Conservation (phyloP, 768 basidiomycete species). For the Boletus patriciae region DNA sequence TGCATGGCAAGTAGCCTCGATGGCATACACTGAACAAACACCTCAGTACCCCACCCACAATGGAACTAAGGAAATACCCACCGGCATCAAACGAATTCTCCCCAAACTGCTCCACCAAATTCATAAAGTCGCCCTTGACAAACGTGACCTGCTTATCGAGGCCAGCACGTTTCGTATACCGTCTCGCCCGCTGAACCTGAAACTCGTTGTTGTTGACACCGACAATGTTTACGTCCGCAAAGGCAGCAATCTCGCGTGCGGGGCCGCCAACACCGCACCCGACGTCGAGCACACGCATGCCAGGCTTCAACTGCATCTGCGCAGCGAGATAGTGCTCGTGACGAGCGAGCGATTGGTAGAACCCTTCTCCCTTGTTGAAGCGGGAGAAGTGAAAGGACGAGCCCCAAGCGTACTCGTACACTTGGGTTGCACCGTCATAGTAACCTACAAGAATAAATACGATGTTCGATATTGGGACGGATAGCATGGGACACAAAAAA, state of each 20-base stretch:
- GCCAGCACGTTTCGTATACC: slow-evolving; percentile 76
- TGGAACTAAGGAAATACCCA: slow-evolving; percentile 34
- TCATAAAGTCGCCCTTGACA: slow-evolving; percentile 96
- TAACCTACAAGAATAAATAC: slow-evolving; percentile 56
- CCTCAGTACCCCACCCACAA: slow-evolving; percentile 1
- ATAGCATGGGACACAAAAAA: neutral
- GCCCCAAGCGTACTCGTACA: slow-evolving; percentile 95
- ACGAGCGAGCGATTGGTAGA: slow-evolving; percentile 70
- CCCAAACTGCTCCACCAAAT: slow-evolving; percentile 86
- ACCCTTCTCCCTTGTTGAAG: slow-evolving; percentile 89
- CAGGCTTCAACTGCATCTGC: slow-evolving; percentile 78
- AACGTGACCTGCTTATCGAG: slow-evolving; percentile 77
- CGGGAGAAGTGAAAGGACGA: slow-evolving; percentile 96
- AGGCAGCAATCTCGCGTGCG: slow-evolving; percentile 91
- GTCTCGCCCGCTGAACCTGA: slow-evolving; percentile 84
- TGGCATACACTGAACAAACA: slow-evolving; percentile 75
- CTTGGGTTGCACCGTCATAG: slow-evolving; percentile 93
- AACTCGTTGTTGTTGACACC: slow-evolving; percentile 97
- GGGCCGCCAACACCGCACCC: slow-evolving; percentile 99
- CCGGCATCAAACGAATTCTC: slow-evolving; percentile 94
- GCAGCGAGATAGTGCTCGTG: slow-evolving; percentile 97
- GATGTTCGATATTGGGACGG: neutral
- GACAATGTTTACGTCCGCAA: slow-evolving; percentile 79
- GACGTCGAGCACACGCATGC: slow-evolving; percentile 96
- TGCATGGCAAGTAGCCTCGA: slow-evolving; percentile 97